Percentiles rank a stretch among this genome's conserved stretches.
phyloP scores from a whole-genome alignment of 2,329 filamentous ascomycete genomes.

The Thielaviopsis euricoi region DNA sequence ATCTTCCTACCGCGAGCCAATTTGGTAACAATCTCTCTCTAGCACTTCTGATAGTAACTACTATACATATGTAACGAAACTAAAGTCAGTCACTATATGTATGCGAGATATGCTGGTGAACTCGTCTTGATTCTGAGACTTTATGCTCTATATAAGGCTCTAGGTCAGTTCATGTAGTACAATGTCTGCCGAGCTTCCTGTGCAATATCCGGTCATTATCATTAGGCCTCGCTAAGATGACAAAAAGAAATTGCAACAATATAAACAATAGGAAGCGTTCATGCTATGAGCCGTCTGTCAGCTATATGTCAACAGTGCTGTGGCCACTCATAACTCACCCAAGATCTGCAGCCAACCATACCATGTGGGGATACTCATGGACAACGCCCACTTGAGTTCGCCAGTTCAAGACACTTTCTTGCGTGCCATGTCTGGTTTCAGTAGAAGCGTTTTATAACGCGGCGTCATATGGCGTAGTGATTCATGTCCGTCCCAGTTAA shows the following conservation, averaged over 20 bases:
- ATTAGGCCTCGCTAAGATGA: not conserved
- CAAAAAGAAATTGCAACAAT: not conserved
- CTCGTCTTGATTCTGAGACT: too few relatives aligned
- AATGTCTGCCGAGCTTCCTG: not conserved
- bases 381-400: not conserved
- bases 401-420: not conserved
- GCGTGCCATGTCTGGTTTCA: not conserved
- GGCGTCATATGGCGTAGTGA: not conserved
- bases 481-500: not conserved
- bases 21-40: too few relatives aligned
- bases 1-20: too few relatives aligned
- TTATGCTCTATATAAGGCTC: not conserved
- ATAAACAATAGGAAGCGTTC: not conserved
- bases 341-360: not conserved
- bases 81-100: too few relatives aligned
- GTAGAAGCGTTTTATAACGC: not conserved
- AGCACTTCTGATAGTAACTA: too few relatives aligned
- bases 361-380: too few relatives aligned
- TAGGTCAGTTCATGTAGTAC: not conserved
- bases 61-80: too few relatives aligned
- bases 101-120: too few relatives aligned
- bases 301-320: not conserved
- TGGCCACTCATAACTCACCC: not conserved
- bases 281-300: not conserved
- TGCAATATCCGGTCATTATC: not conserved